A percentile compares a stretch with the other conserved stretches of the same genome.
These are phyloP conservation scores for Lolium multiflorum DNA, from an alignment of 176 grass and related monocot genomes.

Conservation along the genomic window DNA sequence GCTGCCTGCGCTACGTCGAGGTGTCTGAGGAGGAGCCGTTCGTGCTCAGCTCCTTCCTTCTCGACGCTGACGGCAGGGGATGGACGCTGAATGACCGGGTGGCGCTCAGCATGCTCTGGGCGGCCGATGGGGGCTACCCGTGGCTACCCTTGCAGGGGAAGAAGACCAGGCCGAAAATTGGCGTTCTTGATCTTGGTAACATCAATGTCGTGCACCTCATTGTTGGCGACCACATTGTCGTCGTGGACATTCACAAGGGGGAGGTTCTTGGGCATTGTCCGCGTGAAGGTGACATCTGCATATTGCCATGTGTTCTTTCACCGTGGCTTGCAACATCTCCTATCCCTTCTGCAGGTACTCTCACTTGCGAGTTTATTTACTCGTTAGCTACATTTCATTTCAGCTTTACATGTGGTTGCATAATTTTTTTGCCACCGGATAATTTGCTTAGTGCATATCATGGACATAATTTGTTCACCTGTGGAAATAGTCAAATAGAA, in stretches of 20 bases:
- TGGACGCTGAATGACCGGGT: constrained; percentile 42
- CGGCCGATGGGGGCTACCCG: neutral
- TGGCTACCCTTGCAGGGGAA: neutral
- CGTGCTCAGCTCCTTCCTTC: constrained; percentile 13
- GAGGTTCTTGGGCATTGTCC: neutral
- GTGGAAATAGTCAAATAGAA: no score
- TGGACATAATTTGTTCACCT: no score
- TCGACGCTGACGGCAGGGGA: constrained; percentile 20
- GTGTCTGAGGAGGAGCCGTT: no score
- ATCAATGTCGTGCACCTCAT: neutral
- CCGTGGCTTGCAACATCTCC: neutral
- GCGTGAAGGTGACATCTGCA: neutral
- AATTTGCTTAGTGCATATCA: no score
- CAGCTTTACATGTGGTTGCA: no score
- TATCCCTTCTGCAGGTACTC: neutral
- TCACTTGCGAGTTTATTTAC: neutral
- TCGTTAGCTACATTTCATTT: no score
- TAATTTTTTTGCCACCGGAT: no score
- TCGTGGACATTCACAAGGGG: neutral
- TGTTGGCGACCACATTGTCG: neutral
- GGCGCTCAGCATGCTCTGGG: neutral
- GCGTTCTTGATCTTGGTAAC: neutral
- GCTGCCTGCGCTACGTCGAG: no score
- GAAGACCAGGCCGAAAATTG: neutral
- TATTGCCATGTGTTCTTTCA: neutral